These are phyloP conservation scores for Wickerhamomyces chaumierensis DNA, from an alignment of 805 yeast genomes.

Conservation along the genomic window DNA sequence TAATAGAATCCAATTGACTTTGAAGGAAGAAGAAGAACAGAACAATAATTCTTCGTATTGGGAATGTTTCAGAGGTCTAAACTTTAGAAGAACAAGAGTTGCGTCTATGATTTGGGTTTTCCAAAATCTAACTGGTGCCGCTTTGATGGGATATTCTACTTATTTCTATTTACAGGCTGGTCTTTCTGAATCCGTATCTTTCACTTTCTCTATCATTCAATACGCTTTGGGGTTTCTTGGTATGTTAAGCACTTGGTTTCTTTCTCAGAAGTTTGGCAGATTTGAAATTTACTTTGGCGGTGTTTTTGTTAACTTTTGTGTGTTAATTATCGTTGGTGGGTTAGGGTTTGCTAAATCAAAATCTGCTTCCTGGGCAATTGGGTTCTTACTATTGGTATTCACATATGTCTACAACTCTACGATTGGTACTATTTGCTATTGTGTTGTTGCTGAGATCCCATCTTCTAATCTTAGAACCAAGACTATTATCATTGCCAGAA, in stretches of 20 bases:
- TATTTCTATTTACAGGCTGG: slow-evolving; percentile 41
- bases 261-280: slow-evolving; percentile 22
- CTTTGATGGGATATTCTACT: slow-evolving; percentile 34
- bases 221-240: slow-evolving; percentile 24
- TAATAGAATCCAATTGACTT: slow-evolving; percentile 23
- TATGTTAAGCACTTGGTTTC: slow-evolving; percentile 21
- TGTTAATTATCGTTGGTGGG: slow-evolving; percentile 18
- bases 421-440: slow-evolving; percentile 29
- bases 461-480: slow-evolving; percentile 28
- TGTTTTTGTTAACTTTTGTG: slow-evolving; percentile 4
- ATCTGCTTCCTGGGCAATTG: slow-evolving; percentile 19
- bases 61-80: slow-evolving; percentile 33
- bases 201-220: slow-evolving; percentile 26
- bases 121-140: slow-evolving; percentile 36
- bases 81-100: slow-evolving; percentile 32
- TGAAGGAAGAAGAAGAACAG: slow-evolving; percentile 17
- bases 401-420: slow-evolving; percentile 25
- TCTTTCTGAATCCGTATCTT: slow-evolving; percentile 28
- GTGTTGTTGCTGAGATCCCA: slow-evolving; percentile 29
- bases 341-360: too few relatives aligned
- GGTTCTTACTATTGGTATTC: slow-evolving; percentile 20
- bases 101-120: slow-evolving; percentile 29
- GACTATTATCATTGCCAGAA: slow-evolving; percentile 25
- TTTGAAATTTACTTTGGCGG: slow-evolving; percentile 20
- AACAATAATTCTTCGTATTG: slow-evolving; percentile 20